Evolutionary conservation across 2,329 filamentous ascomycete genomes (phyloP).

Genomic region (Cladophialophora exuberans): DNA sequence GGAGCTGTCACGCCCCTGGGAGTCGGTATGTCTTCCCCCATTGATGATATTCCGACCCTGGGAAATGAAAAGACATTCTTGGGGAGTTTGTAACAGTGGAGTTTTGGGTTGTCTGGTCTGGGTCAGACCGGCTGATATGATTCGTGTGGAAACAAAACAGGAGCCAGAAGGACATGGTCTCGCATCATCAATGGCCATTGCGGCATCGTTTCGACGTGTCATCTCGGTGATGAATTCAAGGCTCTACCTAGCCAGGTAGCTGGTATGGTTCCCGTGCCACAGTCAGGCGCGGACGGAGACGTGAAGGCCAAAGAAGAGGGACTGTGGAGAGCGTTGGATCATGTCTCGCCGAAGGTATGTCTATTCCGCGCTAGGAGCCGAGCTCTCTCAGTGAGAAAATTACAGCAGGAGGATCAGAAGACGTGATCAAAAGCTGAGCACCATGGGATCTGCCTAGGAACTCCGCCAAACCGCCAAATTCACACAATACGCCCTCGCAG

Average conservation of each 20-base stretch:
- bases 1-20: constrained; percentile 83
- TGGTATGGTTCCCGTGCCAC: constrained; percentile 71
- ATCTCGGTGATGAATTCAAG: constrained; percentile 66
- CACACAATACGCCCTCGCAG: constrained; percentile 87
- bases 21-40: constrained; percentile 70
- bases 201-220: constrained; percentile 74
- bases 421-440: neutral
- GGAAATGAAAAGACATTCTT: too few species aligned
- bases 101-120: too few species aligned
- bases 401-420: too few species aligned
- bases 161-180: constrained; percentile 76
- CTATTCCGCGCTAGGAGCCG: neutral
- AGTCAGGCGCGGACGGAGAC: constrained; percentile 39
- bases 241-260: constrained; percentile 83
- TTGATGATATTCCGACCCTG: constrained; percentile 19
- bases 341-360: constrained; percentile 48
- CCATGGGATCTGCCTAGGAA: too few species aligned
- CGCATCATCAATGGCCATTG: constrained; percentile 78
- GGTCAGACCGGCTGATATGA: too few species aligned
- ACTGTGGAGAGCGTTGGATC: constrained; percentile 48
- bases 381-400: neutral
- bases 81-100: too few species aligned
- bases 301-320: constrained; percentile 32
- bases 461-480: constrained; percentile 85
- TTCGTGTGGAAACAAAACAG: too few species aligned